Evolutionary conservation across 2,329 filamentous ascomycete genomes (phyloP).

Genomic region (Tolypocladium album): DNA sequence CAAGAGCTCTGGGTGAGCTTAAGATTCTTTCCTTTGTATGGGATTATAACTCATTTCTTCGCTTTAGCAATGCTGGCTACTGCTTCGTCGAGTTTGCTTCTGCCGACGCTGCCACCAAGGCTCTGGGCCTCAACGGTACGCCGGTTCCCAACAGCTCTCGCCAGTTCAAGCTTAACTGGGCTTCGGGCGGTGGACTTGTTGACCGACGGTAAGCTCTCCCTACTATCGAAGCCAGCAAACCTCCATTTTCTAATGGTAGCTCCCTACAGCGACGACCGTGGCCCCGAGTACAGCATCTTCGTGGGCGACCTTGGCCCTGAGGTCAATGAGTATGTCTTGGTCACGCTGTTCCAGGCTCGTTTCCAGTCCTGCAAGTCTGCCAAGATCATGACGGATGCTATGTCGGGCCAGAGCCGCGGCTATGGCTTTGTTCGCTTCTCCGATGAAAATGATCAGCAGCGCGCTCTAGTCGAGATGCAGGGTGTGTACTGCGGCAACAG

Average conservation of each 20-base stretch:
- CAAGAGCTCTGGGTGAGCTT: constrained; percentile 82
- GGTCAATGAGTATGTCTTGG: constrained; percentile 96
- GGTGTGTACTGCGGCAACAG: constrained; percentile 98
- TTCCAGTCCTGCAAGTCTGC: constrained; percentile 98
- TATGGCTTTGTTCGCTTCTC: constrained; percentile 98
- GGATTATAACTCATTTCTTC: background rate
- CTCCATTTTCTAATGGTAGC: background rate
- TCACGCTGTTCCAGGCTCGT: constrained; percentile 91
- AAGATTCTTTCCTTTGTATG: background rate
- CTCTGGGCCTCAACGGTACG: constrained; percentile 78
- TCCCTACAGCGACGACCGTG: constrained; percentile 71
- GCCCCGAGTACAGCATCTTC: constrained; percentile 94
- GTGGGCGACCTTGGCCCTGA: constrained; percentile 96
- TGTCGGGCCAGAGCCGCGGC: constrained; percentile 92
- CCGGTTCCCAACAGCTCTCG: constrained; percentile 89
- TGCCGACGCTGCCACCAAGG: constrained; percentile 80
- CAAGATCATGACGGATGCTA: constrained; percentile 99
- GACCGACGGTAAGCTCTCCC: constrained; percentile 63
- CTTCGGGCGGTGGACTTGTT: constrained; percentile 87
- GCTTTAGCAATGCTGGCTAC: constrained; percentile 83
- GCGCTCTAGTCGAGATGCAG: constrained; percentile 94
- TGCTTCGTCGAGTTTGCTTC: constrained; percentile 92
- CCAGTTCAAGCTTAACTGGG: constrained; percentile 99
- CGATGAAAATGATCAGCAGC: constrained; percentile 91
- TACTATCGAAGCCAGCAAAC: background rate